phyloP scores from a whole-genome alignment of 2,329 filamentous ascomycete species.

The Epichloe aotearoae region DNA sequence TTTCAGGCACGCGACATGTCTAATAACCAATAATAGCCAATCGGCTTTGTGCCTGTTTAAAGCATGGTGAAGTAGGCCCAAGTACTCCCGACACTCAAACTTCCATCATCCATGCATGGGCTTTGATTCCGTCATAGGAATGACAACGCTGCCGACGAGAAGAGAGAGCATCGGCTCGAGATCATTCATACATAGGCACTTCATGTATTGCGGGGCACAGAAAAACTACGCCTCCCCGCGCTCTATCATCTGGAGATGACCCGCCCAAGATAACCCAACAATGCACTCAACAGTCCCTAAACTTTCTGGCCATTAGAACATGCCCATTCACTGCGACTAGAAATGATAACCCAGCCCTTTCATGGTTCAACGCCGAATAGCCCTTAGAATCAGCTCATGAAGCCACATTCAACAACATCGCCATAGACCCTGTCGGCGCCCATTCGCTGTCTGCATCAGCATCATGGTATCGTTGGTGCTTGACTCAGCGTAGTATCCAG shows the following conservation, averaged over 20 bases:
- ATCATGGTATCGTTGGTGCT: conserved; percentile 17
- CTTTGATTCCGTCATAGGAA: too few relatives aligned
- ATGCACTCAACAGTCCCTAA: conserved; percentile 14
- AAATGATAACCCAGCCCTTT: conserved; percentile 16
- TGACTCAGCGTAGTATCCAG: conserved; percentile 36
- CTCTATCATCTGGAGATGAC: conserved; percentile 6
- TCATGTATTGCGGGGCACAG: background rate
- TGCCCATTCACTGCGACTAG: conserved; percentile 16
- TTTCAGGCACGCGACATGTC: background rate
- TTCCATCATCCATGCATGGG: too few relatives aligned
- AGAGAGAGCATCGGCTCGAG: background rate
- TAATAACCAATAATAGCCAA: too few relatives aligned
- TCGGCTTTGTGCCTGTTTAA: too few relatives aligned
- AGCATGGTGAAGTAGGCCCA: too few relatives aligned
- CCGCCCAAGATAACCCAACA: conserved; percentile 13
- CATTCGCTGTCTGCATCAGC: background rate
- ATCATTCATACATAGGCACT: background rate
- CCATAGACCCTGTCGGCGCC: conserved; percentile 1
- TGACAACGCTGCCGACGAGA: too few relatives aligned
- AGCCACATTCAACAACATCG: conserved; percentile 6
- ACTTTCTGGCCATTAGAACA: conserved; percentile 15
- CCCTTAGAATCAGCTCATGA: conserved; percentile 10
- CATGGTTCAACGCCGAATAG: conserved; percentile 20
- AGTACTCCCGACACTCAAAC: too few relatives aligned
- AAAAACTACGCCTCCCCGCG: conserved; percentile 3